Base-by-base conservation (phyloP, 2,329 filamentous ascomycete species). In the Shiraia sp. region DNA sequence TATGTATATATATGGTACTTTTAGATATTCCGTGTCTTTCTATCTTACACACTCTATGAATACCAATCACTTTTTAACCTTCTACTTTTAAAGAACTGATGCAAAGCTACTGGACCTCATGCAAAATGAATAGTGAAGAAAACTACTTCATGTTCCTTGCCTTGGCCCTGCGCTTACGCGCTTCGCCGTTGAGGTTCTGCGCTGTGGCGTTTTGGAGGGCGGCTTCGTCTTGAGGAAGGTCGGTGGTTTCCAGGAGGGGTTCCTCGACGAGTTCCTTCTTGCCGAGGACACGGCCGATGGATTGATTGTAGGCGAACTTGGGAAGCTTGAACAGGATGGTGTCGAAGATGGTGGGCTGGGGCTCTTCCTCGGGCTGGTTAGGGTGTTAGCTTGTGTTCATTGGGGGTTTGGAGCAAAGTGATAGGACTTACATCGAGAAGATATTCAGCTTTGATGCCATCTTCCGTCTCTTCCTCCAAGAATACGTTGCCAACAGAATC, bases 401-500 rank as follows among this genome's bases (percentile, higher is more conserved):
- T 10, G 10, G 4, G 7, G 15, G 22, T 14, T 2, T 22, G 32
- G 3, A n/a, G 15, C 22, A 12, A 10, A n/a, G 23, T 29, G 19
- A 23, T 12, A 16, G 8, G 36, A 80, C 87, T 78, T 73, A 96
- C 84, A 67, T 99, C 92, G 46, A 99, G 83, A 51, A 96, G 75
- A 65, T 86, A 95, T 66, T 96, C 89, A 55, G 87, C 81, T 23
- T 83, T 80, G 40, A 88, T 83, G 38, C 93, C 93, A 16, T 96
- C 89, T 55, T 91, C 90, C 36, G 90, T 89, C 59, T 89, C 81
- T 64, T 95, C 88, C 71, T 97, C 91, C n/a, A 99, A 77, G 65
- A 89, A 99, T 10, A 99, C 93, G 58, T 96, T 90, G 19, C 93
- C 93, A 8, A 86, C 76, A 1, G 88, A 89, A 71, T 99, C 92